These are phyloP conservation scores for Metschnikowia aberdeeniae DNA, from an alignment of 805 yeast species.

Conservation along the genomic window DNA sequence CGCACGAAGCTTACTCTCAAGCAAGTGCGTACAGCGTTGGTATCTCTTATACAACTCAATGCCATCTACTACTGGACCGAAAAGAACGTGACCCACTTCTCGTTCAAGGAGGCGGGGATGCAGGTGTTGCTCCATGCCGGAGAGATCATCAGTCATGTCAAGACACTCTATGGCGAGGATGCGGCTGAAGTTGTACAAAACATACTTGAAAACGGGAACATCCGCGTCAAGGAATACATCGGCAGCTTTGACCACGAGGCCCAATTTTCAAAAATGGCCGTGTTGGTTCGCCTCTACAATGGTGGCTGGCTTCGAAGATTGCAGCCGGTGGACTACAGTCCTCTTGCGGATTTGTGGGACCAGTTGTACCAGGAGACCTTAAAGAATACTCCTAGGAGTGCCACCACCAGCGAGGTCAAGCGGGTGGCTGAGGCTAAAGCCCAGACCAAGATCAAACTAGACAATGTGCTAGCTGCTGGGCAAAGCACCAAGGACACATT, in stretches of 20 bases:
- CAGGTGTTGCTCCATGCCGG: constrained; percentile 70
- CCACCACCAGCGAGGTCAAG: constrained; percentile 38
- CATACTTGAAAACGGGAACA: constrained; percentile 63
- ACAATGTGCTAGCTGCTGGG: constrained; percentile 32
- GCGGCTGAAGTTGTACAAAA: constrained; percentile 65
- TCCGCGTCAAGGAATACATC: constrained; percentile 49
- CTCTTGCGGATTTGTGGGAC: constrained; percentile 38
- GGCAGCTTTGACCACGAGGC: constrained; percentile 22
- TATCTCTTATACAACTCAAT: constrained; percentile 72
- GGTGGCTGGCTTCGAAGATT: constrained; percentile 37
- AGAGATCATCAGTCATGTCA: constrained; percentile 57
- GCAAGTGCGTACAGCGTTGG: constrained; percentile 61
- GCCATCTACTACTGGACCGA: constrained; percentile 68
- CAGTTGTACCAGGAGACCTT: constrained; percentile 33
- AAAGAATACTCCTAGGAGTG: constrained; percentile 32
- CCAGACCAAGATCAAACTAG: constrained; percentile 38
- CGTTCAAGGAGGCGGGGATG: constrained; percentile 60
- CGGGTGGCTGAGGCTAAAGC: constrained; percentile 58
- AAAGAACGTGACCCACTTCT: constrained; percentile 43
- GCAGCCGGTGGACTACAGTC: constrained; percentile 29
- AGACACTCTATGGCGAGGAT: constrained; percentile 40
- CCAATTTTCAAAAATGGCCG: constrained; percentile 19
- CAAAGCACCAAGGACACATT: constrained; percentile 24
- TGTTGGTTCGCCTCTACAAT: constrained; percentile 25
- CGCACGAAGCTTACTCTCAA: constrained; percentile 45